Evolutionary conservation across 306 rosid species (phyloP).

Genomic region (Begonia fuchsioides): DNA sequence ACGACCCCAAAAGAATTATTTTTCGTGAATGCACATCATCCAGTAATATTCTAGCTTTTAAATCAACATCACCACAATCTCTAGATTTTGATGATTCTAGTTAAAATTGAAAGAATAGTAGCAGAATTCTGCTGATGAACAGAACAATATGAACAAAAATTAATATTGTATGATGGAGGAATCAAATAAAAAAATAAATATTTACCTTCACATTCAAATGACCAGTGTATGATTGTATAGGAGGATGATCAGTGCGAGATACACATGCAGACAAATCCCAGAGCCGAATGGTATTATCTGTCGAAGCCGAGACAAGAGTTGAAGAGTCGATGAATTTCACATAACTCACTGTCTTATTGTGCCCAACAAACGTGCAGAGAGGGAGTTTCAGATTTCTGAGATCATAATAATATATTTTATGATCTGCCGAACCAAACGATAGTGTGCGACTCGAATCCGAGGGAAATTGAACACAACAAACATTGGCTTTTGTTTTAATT

Average conservation of each 20-base stretch:
- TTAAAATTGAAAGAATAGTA: no score
- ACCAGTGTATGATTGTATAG: conserved; percentile 69
- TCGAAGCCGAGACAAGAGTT: conserved; percentile 77
- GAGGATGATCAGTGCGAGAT: conserved; percentile 69
- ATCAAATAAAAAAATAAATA: background rate
- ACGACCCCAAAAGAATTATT: conserved; percentile 13
- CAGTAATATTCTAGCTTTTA: background rate
- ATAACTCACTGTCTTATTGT: conserved; percentile 82
- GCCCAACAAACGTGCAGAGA: conserved; percentile 74
- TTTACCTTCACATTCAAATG: conserved; percentile 86
- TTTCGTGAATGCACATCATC: background rate
- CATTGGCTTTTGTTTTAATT: conserved; percentile 87
- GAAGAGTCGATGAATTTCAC: conserved; percentile 60
- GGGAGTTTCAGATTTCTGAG: conserved; percentile 63
- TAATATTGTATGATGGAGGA: background rate
- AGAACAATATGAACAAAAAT: no score
- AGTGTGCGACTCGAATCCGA: conserved; percentile 65
- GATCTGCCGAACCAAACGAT: conserved; percentile 97
- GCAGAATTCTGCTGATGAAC: no score
- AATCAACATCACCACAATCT: no score
- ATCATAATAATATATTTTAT: conserved; percentile 78
- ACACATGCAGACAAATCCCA: conserved; percentile 87
- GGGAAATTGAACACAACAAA: conserved; percentile 93
- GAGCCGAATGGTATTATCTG: conserved; percentile 83
- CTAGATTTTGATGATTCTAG: no score